Percentiles rank a stretch among this genome's conserved stretches.
phyloP scores from a whole-genome alignment of 176 grass and related monocot species.

The Triticum dicoccoides region DNA sequence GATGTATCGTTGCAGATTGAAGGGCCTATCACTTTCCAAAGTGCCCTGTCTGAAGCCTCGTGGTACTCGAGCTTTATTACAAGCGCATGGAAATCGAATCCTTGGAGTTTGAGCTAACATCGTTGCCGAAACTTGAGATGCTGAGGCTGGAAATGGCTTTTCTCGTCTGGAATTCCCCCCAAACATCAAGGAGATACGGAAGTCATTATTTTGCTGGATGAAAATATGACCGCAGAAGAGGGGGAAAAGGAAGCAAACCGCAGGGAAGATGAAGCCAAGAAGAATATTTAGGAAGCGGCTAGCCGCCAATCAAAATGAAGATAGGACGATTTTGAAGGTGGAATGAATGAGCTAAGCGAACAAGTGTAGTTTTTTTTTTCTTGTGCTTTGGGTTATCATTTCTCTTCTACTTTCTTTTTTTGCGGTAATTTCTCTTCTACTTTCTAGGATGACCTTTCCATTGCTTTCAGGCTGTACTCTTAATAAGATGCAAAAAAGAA shows the following conservation, averaged over 20 bases:
- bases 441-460: no score
- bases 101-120: background rate
- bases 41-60: background rate
- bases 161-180: background rate
- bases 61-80: background rate
- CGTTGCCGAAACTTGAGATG: background rate
- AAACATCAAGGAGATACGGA: background rate
- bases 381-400: no score
- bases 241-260: background rate
- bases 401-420: no score
- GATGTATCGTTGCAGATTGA: background rate
- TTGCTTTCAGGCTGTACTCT: no score
- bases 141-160: background rate
- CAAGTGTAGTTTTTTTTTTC: no score
- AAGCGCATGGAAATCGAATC: background rate
- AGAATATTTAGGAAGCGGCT: background rate
- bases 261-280: background rate
- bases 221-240: background rate
- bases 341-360: no score
- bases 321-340: background rate
- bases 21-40: background rate
- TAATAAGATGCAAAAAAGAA: no score
- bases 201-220: background rate
- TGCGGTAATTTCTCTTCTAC: no score
- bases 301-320: background rate